Percentiles rank a stretch among this genome's conserved stretches.
These are phyloP conservation scores for Kazachstania psychrophila DNA, from an alignment of 805 yeast species.

Conservation along the genomic window DNA sequence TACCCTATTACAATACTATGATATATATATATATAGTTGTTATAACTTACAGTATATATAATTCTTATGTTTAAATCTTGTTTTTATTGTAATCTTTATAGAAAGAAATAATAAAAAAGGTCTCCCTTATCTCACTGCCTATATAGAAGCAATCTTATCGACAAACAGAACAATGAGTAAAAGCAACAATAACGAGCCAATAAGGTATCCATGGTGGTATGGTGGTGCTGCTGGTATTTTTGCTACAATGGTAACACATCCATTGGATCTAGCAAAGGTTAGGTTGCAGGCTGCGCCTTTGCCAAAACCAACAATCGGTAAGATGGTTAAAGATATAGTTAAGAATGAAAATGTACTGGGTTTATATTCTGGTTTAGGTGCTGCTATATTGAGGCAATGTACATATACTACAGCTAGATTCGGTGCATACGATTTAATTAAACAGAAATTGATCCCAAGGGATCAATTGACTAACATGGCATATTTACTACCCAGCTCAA, in stretches of 20 bases:
- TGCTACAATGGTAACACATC: slow-evolving; percentile 66
- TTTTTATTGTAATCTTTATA: no score
- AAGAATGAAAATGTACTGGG: slow-evolving; percentile 51
- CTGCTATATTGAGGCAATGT: slow-evolving; percentile 75
- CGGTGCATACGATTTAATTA: slow-evolving; percentile 74
- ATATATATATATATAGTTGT: no score
- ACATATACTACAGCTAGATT: slow-evolving; percentile 82
- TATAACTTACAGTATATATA: no score
- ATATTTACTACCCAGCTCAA: slow-evolving; percentile 62
- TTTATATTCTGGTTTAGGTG: slow-evolving; percentile 74
- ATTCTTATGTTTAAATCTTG: no score
- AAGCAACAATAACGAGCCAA: neutral
- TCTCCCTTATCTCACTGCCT: no score
- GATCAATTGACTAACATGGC: slow-evolving; percentile 45
- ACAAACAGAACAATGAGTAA: neutral
- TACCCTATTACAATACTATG: no score
- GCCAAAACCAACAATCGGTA: slow-evolving; percentile 54
- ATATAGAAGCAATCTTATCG: no score
- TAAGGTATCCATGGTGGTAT: slow-evolving; percentile 46
- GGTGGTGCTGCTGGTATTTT: slow-evolving; percentile 63
- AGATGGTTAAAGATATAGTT: slow-evolving; percentile 36
- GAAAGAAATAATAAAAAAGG: no score
- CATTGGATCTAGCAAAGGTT: slow-evolving; percentile 79
- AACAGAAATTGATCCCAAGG: slow-evolving; percentile 41
- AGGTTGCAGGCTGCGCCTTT: slow-evolving; percentile 68